Base-by-base conservation (phyloP, 2,329 filamentous ascomycete genomes). In the Lojkania enalia region DNA sequence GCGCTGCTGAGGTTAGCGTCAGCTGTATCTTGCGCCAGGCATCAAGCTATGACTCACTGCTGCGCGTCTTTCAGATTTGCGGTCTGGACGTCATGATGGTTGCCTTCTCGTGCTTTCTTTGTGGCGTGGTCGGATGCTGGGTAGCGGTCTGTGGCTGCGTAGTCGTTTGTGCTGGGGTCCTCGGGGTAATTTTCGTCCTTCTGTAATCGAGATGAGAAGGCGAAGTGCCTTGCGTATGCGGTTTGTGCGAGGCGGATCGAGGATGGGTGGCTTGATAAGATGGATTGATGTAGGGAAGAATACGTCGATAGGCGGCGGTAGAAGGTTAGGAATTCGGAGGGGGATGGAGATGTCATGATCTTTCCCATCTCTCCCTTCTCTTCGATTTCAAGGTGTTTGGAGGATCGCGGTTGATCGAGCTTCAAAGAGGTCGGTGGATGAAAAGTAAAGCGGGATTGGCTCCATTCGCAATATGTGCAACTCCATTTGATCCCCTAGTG, bases 241-340 rank as follows among this genome's bases (percentile, higher is more conserved):
- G 30, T 3, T 42, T 46, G 38, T 2, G 33, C 20, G 4, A 39
- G 38, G 11, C 39, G 38, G 14, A 29, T 3, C 14, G 43, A 13
- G 12, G 37, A 16, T 15, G 16, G 13, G 11, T 13, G 9, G 14
- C 14, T 9, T 21, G 21, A 5, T 16, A 29, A 14, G 20, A 29
- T 5, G 13, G 36, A 25, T 21, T 13, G 19, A n/a, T 19, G 30
- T 5, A 42, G 39, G 2, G 29, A 7, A 7, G 31, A 16, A 7
- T 15, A 15, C 7, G 18, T 20, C 5, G 57, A 47, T 23, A 58
- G 29, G 42, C 55, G 57, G 42, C 69, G 66, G 61, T 63, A 67
- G 57, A 70, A 68, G 42, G 62, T 69, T 12, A 70, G 57, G 60
- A 71, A 67, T 42, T 70, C 63, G 30, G 69, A 66, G n/a, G 69